Percentiles rank a stretch among this genome's conserved stretches.
These are phyloP conservation scores for Athelia sp. DNA, from an alignment of 1,284 basidiomycete genomes.

Conservation along the genomic window DNA sequence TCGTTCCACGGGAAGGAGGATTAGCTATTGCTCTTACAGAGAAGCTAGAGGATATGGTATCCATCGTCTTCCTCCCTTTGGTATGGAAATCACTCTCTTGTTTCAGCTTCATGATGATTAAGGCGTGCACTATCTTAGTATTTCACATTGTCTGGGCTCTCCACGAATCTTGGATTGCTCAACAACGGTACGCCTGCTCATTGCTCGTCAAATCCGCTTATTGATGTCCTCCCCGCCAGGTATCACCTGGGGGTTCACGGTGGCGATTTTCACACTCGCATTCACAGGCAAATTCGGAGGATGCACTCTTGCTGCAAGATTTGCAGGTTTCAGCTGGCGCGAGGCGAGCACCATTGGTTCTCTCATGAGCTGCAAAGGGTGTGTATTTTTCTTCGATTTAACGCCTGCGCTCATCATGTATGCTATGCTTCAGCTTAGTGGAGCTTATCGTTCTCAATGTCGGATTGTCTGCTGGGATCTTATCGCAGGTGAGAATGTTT, in stretches of 20 bases:
- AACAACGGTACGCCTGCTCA: constrained; percentile 50
- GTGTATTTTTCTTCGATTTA: constrained; percentile 16
- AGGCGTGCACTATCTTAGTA: constrained; percentile 48
- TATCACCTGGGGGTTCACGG: constrained; percentile 88
- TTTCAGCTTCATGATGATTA: constrained; percentile 1
- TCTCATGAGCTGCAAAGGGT: constrained; percentile 96
- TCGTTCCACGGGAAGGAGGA: constrained; percentile 87
- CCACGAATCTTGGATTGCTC: constrained; percentile 84
- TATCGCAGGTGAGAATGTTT: constrained; percentile 51
- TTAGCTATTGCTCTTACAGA: constrained; percentile 76
- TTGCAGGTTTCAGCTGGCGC: constrained; percentile 71
- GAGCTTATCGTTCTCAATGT: constrained; percentile 96
- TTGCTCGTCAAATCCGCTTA: not conserved
- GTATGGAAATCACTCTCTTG: constrained; percentile 34
- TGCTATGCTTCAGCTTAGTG: constrained; percentile 60
- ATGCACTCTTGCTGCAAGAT: constrained; percentile 65
- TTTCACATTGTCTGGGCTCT: constrained; percentile 84
- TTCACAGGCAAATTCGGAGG: constrained; percentile 83
- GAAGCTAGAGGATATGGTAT: constrained; percentile 81
- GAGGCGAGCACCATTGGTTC: constrained; percentile 86
- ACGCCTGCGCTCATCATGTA: constrained; percentile 1
- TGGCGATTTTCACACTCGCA: constrained; percentile 77
- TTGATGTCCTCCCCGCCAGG: constrained; percentile 33
- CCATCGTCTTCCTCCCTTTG: constrained; percentile 82
- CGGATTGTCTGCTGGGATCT: constrained; percentile 78